phyloP scores from a whole-genome alignment of 2,329 filamentous ascomycete species.

The Tolypocladium tundrense region DNA sequence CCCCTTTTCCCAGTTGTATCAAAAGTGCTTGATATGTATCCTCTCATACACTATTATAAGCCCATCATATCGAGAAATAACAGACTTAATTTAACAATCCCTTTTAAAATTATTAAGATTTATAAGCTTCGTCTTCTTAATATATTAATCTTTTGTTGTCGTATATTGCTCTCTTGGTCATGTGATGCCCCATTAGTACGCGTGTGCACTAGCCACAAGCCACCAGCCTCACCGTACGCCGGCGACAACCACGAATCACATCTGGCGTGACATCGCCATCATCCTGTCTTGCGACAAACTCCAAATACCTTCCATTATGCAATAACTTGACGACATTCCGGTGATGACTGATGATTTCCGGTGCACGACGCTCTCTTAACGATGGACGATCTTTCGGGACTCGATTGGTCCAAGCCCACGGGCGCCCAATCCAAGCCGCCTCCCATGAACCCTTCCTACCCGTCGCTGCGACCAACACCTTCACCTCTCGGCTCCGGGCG shows the following conservation, averaged over 20 bases:
- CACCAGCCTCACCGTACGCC: background rate
- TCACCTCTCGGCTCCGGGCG: conserved; percentile 45
- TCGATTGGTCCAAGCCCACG: conserved; percentile 45
- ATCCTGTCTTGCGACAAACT: background rate
- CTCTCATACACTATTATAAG: no score
- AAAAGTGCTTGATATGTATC: no score
- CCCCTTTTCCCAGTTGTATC: no score
- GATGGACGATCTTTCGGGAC: conserved; percentile 53
- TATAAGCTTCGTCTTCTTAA: no score
- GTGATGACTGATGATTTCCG: conserved; percentile 15
- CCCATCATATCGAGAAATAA: no score
- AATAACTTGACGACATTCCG: conserved; percentile 10
- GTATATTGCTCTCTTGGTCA: no score
- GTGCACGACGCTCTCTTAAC: conserved; percentile 13
- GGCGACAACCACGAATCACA: background rate
- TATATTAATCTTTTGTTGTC: no score
- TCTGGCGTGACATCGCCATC: background rate
- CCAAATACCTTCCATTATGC: conserved; percentile 3
- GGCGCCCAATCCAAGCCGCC: conserved; percentile 24
- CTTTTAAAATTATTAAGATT: no score
- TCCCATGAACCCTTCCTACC: conserved; percentile 34
- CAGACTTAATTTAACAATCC: no score
- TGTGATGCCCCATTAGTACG: no score
- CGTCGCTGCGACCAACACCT: conserved; percentile 43
- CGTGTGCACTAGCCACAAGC: no score